Conservation (phyloP, 306 rosid genomes). For the Rosa chinensis region DNA sequence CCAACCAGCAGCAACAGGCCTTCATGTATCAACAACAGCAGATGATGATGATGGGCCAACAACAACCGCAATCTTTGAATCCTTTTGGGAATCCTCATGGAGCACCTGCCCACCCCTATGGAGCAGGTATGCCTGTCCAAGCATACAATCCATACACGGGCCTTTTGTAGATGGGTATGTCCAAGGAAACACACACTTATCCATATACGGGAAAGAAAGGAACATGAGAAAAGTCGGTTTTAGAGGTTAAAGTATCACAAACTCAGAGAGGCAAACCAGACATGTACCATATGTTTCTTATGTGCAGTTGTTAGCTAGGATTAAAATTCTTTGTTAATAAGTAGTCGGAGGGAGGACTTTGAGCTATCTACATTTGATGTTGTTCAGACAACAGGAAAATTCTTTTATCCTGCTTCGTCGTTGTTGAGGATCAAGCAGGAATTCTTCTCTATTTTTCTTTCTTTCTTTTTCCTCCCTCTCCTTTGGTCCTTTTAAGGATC, state of each 20-base stretch:
- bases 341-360: constrained; percentile 52
- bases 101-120: constrained; percentile 62
- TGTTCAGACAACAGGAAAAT: constrained; percentile 38
- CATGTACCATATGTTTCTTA: constrained; percentile 78
- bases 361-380: constrained; percentile 54
- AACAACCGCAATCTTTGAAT: constrained; percentile 52
- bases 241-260: constrained; percentile 30
- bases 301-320: constrained; percentile 75
- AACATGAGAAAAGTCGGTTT: constrained; percentile 21
- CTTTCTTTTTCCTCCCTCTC: constrained; percentile 10
- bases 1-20: constrained; percentile 91
- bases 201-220: constrained; percentile 27
- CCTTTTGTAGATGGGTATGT: constrained; percentile 50
- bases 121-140: constrained; percentile 89
- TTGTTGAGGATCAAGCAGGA: constrained; percentile 43
- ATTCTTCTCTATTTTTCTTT: constrained; percentile 18
- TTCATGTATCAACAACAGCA: constrained; percentile 81
- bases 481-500: constrained; percentile 12
- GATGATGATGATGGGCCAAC: constrained; percentile 78
- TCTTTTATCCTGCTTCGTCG: constrained; percentile 47
- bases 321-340: constrained; percentile 83
- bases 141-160: constrained; percentile 85
- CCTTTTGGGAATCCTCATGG: constrained; percentile 89
- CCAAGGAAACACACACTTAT: constrained; percentile 23
- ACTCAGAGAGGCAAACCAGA: constrained; percentile 34